Evolutionary conservation across 306 rosid genomes (phyloP), one percentile per base, ranked within the genome.

Genomic region (Trichosanthes cucumerina): DNA sequence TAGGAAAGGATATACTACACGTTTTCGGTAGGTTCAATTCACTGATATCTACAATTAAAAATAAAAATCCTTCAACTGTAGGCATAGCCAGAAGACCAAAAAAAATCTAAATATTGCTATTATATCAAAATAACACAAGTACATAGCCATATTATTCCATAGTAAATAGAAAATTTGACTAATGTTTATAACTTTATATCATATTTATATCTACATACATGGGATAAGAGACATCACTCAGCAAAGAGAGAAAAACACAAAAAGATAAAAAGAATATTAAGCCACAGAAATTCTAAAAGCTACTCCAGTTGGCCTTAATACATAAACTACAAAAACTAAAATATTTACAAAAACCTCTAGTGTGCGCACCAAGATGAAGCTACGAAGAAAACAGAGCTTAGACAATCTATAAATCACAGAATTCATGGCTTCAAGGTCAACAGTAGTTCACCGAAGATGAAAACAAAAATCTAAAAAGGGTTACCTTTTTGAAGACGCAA

Each of bases 401-500:
- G 26, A 15, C 52, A 43, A 69, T 69, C 53, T 11, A 23, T 33
- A 70, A 74, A 16, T 44, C 78, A 49, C 16, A 49, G 60, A 26
- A 73, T 18, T 69, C 36, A 31, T 15, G 24, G 44, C 60, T 73
- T 73, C 77, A 73, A 73, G 77, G 23, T 66, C 41, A 73, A 49
- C 24, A 73, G 43, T 47, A 28, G 21, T 71, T 15, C 75, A 73
- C 7, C 21, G 7, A 14, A 73, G 56, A 71, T 18, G 39, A 26
- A 72, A 73, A 73, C 28, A 9, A 44, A 44, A 70, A 23, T 15
- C 23, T 24, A 31, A 47, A 66, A 21, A 36, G 9, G 23, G 23
- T 11, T 50, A 86, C 91, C 91, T 84, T 79, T 88, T 62, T 83
- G 88, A 80, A 88, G 90, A 24, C 90, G 89, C 44, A 88, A 86